Base-by-base conservation (phyloP, 495 filamentous ascomycete species). In the Podospora conica region DNA sequence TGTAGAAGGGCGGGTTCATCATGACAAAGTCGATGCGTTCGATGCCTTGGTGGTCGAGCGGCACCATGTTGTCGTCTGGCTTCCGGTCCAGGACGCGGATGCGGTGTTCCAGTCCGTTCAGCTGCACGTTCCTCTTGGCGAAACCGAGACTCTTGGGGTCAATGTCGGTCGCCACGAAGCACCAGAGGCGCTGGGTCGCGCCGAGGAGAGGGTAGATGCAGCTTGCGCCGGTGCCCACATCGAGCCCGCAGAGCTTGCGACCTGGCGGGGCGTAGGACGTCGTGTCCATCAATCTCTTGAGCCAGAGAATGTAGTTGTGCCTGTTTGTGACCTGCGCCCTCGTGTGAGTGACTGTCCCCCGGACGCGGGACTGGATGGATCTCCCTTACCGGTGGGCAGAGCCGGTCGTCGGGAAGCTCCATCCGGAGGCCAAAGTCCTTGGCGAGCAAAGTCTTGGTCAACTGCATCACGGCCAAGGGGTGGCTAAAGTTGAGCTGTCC, bases 1-100 rank as follows among this genome's bases (percentile, higher is more conserved):
- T 70, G 79, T 96, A 97, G 78, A 98, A 98, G 0, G 95, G 95
- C 1, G 95, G 95, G 69, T 98, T 98, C 76, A 88, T 93, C 87
- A 97, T 96, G 57, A 86, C 88, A 72, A 98, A 97, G 74, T 97
- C 91, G 40, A 96, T 81, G 5, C 73, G 78, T 53, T 85, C 77
- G n/a, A 87, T 60, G 4, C 76, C 78, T 2, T 91, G 71, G 1
- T 80, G 77, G 28, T 84, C 79, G 3, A 86, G 74, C 0, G 91
- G 87, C 9, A 97, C 81, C 1, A 97, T 79, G 0, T 78, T 61
- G 60, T 82, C 85, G 7, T 77, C 70, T 0, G 80, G 33, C 1
- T 76, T 73, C 0, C 88, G 87, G 28, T 82, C 74, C 0, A 90
- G 65, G 3, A 96, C 75, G 9, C 73, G 85, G 65, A 96, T 90